Conservation (phyloP, 441 rosid genomes). For the Gossypium davidsonii region DNA sequence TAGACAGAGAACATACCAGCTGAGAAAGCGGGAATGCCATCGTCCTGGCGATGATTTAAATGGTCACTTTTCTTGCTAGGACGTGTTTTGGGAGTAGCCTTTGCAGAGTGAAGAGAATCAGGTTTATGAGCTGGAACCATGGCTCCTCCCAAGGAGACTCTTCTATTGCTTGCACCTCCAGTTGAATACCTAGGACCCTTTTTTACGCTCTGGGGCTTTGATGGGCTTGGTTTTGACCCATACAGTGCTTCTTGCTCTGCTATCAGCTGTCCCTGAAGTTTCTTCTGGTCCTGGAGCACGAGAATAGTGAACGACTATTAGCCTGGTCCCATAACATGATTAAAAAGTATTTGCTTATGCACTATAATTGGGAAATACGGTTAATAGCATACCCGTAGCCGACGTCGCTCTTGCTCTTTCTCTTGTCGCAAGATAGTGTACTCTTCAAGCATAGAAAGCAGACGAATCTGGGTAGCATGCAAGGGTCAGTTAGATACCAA, state of each 20-base stretch:
- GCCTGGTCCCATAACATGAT: neutral
- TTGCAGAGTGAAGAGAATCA: conserved; percentile 29
- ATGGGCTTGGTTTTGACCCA: conserved; percentile 78
- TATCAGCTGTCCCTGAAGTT: conserved; percentile 78
- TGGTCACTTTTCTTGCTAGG: conserved; percentile 37
- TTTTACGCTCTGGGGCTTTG: conserved; percentile 52
- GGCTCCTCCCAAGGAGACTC: conserved; percentile 58
- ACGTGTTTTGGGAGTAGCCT: conserved; percentile 33
- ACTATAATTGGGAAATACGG: neutral
- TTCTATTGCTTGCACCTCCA: conserved; percentile 53
- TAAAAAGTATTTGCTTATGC: neutral
- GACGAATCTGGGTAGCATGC: conserved; percentile 43
- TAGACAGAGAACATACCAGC: conserved; percentile 38
- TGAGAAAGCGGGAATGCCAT: conserved; percentile 44
- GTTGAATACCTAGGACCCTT: conserved; percentile 59
- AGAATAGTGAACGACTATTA: conserved; percentile 26
- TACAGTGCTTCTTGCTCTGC: conserved; percentile 79
- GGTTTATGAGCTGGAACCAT: conserved; percentile 48
- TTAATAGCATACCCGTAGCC: conserved; percentile 55
- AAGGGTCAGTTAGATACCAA: conserved; percentile 10
- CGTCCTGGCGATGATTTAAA: conserved; percentile 28
- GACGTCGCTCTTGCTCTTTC: conserved; percentile 88
- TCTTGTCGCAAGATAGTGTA: conserved; percentile 67
- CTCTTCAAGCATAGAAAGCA: conserved; percentile 90
- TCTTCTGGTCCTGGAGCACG: conserved; percentile 70